Evolutionary conservation across 306 rosid species (phyloP).

Genomic region (Cercis canadensis): DNA sequence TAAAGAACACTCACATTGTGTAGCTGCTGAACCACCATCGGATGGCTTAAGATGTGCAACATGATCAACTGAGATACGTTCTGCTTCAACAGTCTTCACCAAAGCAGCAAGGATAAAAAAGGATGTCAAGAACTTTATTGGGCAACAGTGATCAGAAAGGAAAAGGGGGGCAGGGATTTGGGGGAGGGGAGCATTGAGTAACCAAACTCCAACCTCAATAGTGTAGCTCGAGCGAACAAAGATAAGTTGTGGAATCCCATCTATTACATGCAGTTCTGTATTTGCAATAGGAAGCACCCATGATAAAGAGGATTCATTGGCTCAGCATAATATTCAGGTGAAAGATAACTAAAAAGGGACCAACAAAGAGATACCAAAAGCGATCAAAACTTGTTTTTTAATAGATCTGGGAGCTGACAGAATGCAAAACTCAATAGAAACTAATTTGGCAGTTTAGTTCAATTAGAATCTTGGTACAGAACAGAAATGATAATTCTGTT

Average conservation of each 20-base stretch:
- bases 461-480: background rate
- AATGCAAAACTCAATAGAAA: background rate
- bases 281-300: constrained; percentile 43
- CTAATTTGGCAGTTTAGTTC: constrained; percentile 2
- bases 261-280: constrained; percentile 93
- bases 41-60: constrained; percentile 99
- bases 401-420: too few species aligned
- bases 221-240: constrained; percentile 92
- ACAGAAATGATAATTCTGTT: background rate
- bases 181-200: constrained; percentile 11
- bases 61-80: constrained; percentile 95
- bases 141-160: constrained; percentile 4
- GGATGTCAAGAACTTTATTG: constrained; percentile 27
- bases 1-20: constrained; percentile 67
- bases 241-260: constrained; percentile 88
- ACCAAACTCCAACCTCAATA: constrained; percentile 74
- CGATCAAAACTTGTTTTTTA: background rate
- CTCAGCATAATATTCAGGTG: constrained; percentile 24
- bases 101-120: constrained; percentile 6
- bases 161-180: constrained; percentile 19
- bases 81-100: constrained; percentile 95
- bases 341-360: constrained; percentile 22
- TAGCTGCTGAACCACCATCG: constrained; percentile 98
- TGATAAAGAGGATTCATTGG: constrained; percentile 37
- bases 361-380: constrained; percentile 25